phyloP scores from a whole-genome alignment of 1,139 yeast species.

The Sugiyamaella grinbergsii region DNA sequence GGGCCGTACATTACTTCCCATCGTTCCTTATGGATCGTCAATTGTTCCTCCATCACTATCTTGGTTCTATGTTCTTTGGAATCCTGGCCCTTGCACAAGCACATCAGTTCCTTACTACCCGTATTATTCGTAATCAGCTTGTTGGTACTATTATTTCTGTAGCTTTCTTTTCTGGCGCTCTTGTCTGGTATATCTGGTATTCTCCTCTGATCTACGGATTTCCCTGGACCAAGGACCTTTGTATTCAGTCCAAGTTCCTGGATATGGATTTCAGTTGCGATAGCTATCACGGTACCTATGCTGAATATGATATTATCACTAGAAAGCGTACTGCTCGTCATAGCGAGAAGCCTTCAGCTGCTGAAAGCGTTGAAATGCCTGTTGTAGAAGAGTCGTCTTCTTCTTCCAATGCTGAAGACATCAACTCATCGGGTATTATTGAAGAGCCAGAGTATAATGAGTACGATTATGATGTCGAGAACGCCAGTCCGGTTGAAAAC shows the following conservation, averaged over 20 bases:
- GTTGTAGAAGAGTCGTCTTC: slow-evolving; percentile 8
- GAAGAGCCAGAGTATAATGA: slow-evolving; percentile 29
- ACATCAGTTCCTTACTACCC: slow-evolving; percentile 63
- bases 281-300: slow-evolving; percentile 48
- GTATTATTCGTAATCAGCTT: slow-evolving; percentile 48
- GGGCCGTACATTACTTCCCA: slow-evolving; percentile 81
- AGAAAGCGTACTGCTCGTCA: slow-evolving; percentile 15
- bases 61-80: slow-evolving; percentile 87
- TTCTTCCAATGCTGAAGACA: slow-evolving; percentile 21
- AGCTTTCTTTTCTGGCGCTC: slow-evolving; percentile 53
- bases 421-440: slow-evolving; percentile 21
- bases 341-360: slow-evolving; percentile 17
- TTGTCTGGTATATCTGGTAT: slow-evolving; percentile 61
- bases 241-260: slow-evolving; percentile 62
- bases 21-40: slow-evolving; percentile 89
- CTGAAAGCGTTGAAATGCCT: background rate
- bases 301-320: slow-evolving; percentile 32
- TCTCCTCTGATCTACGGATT: slow-evolving; percentile 77
- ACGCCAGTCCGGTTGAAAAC: slow-evolving; percentile 28
- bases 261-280: slow-evolving; percentile 64
- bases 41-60: slow-evolving; percentile 91
- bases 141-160: slow-evolving; percentile 49
- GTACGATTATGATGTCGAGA: slow-evolving; percentile 23
- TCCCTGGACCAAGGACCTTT: slow-evolving; percentile 75
- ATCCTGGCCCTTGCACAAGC: slow-evolving; percentile 80